These are phyloP conservation scores for Dipteronia sinensis DNA, from an alignment of 345 rosid genomes.

Conservation along the genomic window DNA sequence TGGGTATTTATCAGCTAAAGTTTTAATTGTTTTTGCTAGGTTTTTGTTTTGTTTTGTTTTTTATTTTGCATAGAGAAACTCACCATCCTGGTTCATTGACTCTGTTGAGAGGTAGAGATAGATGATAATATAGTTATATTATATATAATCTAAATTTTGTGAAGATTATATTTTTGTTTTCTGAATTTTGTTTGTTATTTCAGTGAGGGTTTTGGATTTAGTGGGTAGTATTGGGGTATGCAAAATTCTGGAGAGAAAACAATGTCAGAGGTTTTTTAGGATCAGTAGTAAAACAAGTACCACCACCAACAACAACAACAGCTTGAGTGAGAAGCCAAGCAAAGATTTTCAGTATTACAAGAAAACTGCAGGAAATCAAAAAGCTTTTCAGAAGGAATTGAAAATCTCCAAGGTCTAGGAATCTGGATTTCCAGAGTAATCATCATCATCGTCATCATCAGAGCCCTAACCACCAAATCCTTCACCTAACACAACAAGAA, in stretches of 20 bases:
- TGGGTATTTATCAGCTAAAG: conserved; percentile 1
- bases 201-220: conserved; percentile 23
- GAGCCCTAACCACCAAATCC: conserved; percentile 21
- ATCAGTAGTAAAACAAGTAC: conserved; percentile 43
- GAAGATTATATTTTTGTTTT: conserved; percentile 8
- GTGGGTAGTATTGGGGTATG: conserved; percentile 41
- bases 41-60: conserved; percentile 6
- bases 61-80: conserved; percentile 14
- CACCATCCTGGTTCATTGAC: conserved; percentile 14
- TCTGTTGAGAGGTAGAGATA: conserved; percentile 23
- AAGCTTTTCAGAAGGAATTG: not conserved
- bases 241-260: conserved; percentile 43
- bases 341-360: not conserved
- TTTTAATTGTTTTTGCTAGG: not conserved
- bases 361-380: conserved; percentile 5
- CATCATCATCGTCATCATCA: conserved; percentile 19
- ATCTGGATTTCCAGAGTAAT: conserved; percentile 46
- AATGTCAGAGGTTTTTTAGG: conserved; percentile 49
- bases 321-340: conserved; percentile 8
- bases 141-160: not conserved
- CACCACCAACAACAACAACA: conserved; percentile 37
- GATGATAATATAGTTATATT: conserved; percentile 6
- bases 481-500: conserved; percentile 12
- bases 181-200: conserved; percentile 14
- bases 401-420: conserved; percentile 20